Base-by-base conservation (phyloP, 257 asterid species). In the Solanum medicagineum region DNA sequence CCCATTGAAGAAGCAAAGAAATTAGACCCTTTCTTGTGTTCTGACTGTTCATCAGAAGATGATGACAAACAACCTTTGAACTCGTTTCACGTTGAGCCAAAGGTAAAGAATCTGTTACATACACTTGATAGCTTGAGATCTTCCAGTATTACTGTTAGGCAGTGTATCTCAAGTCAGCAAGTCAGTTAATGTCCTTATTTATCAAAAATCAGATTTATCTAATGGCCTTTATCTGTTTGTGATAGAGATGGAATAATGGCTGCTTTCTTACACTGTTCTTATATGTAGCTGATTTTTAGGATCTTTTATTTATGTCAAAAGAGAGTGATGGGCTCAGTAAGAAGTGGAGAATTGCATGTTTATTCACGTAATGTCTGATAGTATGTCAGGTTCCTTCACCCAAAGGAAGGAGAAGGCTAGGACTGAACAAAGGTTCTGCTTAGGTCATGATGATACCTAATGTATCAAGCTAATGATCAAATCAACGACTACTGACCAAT, bases 1-100 rank as follows among this genome's bases (percentile, higher is more conserved):
- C 51, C 82, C 44, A 77, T 77, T 77, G 82, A 77, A 49, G 82
- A 77, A 51, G 82, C 82, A 24, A 94, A 93, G 89, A 94, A 93
- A 84, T 88, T 94, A 92, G 98, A 94, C 12, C 93, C 87, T 77
- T 94, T 93, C 91, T 32, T 94, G 91, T 95, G 98, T 89, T 88
- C 95, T 59, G 98, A 93, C 84, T 95, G 98, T 88, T 86, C 97
- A 65, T 93, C 96, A 0, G 97, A 95, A n/a, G 98, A 93, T 63
- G 98, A 91, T 54, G 86, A 90, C 55, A 95, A 89, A 85, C 92
- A 91, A 90, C 89, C 97, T 82, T 80, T 92, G 92, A 91, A 91
- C 90, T 85, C 94, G 10, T 92, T 90, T 82, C 96, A 92, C 66
- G 92, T 77, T 74, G 97, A 94, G 82, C 83, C 65, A 79, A 79